A percentile compares a stretch with the other conserved stretches of the same genome.
These are phyloP conservation scores for Scheffersomyces titani DNA, from an alignment of 1,139 yeast genomes.

Conservation along the genomic window DNA sequence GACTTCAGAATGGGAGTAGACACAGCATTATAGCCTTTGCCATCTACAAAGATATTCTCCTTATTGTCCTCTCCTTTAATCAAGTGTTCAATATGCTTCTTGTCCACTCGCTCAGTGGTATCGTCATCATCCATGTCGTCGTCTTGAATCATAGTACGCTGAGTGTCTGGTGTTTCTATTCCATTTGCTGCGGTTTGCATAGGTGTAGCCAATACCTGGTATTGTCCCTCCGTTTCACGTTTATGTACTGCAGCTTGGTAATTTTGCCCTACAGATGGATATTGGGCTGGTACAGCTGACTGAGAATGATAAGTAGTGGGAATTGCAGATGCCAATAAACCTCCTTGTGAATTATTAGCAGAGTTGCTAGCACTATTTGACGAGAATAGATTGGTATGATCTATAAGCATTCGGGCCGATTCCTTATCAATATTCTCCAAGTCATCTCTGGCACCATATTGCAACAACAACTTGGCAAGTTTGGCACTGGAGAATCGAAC, in stretches of 20 bases:
- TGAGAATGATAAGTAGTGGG: background rate
- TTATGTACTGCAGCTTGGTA: background rate
- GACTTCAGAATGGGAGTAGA: slow-evolving; percentile 33
- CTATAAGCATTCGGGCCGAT: slow-evolving; percentile 35
- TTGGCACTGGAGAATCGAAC: slow-evolving; percentile 42
- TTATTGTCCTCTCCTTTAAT: slow-evolving; percentile 39
- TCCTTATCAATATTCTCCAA: slow-evolving; percentile 42
- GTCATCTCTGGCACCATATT: slow-evolving; percentile 51
- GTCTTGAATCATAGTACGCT: slow-evolving; percentile 46
- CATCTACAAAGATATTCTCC: slow-evolving; percentile 44
- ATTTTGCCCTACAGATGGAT: background rate
- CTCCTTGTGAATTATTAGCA: background rate
- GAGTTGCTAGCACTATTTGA: slow-evolving; percentile 5
- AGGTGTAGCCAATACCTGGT: slow-evolving; percentile 37
- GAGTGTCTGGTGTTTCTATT: slow-evolving; percentile 50
- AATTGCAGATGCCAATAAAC: background rate
- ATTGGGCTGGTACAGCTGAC: background rate
- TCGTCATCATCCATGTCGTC: slow-evolving; percentile 39
- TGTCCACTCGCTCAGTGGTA: slow-evolving; percentile 30
- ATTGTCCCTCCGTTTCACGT: slow-evolving; percentile 1
- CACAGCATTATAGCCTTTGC: slow-evolving; percentile 25
- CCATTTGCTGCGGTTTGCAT: slow-evolving; percentile 29
- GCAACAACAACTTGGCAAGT: slow-evolving; percentile 40
- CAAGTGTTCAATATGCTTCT: slow-evolving; percentile 33
- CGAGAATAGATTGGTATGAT: slow-evolving; percentile 26